Percentiles rank a stretch among this genome's conserved stretches.
Evolutionary conservation across 352 stramenopile species (phyloP).

Genomic region (Hyaloperonospora brassicae): DNA sequence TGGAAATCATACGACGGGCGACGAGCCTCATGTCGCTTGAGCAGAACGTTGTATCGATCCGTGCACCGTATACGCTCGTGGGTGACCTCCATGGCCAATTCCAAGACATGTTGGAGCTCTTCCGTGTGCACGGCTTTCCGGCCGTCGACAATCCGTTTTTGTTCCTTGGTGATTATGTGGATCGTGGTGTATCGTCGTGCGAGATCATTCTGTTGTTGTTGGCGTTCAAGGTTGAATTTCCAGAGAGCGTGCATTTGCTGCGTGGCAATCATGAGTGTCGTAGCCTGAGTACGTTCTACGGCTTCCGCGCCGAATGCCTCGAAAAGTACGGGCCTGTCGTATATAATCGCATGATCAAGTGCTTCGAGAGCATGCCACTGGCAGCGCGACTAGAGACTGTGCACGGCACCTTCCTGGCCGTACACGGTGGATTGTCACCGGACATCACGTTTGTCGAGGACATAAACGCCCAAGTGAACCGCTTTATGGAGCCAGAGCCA

Average conservation of each 20-base stretch:
- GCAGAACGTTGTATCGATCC: conserved; percentile 47
- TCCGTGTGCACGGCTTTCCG: conserved; percentile 43
- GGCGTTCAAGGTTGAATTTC: conserved; percentile 97
- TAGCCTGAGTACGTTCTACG: conserved; percentile 99
- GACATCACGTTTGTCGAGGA: conserved; percentile 63
- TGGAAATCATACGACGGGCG: conserved; percentile 51
- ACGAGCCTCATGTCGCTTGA: conserved; percentile 55
- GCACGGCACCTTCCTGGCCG: conserved; percentile 52
- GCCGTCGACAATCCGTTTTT: conserved; percentile 91
- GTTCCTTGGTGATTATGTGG: conserved; percentile 90
- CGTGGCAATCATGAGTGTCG: conserved; percentile 98
- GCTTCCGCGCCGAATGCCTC: conserved; percentile 98
- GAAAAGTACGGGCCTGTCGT: conserved; percentile 67
- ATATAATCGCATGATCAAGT: conserved; percentile 80
- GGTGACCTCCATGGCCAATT: conserved; percentile 97
- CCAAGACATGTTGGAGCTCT: conserved; percentile 93
- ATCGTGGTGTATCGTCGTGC: conserved; percentile 93
- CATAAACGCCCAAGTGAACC: conserved; percentile 65
- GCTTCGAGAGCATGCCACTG: conserved; percentile 76
- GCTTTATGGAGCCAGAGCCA: conserved; percentile 71
- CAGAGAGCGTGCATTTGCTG: conserved; percentile 97
- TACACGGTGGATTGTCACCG: conserved; percentile 70
- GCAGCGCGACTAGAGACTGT: conserved; percentile 53
- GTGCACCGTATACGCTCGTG: conserved; percentile 44
- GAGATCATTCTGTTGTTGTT: conserved; percentile 97